phyloP scores from a whole-genome alignment of 2,329 filamentous ascomycete genomes.

The Penicillium sp. region DNA sequence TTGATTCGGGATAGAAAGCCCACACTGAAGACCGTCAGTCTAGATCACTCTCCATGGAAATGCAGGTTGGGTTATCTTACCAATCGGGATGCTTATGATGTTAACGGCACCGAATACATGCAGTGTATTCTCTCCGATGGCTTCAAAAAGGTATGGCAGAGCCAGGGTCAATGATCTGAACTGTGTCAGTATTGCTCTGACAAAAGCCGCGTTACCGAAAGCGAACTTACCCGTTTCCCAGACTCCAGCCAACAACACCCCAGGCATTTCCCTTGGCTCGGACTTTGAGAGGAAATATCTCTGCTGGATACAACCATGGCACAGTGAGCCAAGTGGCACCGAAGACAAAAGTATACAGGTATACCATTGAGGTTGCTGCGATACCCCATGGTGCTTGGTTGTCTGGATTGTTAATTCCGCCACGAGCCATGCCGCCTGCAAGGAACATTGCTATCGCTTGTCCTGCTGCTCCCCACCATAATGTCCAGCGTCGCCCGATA shows the following conservation, averaged over 20 bases:
- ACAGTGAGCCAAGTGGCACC: slow-evolving; percentile 62
- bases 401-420: slow-evolving; percentile 48
- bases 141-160: neutral
- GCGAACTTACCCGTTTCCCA: slow-evolving; percentile 59
- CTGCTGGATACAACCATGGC: slow-evolving; percentile 64
- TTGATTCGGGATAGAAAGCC: slow-evolving; percentile 19
- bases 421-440: slow-evolving; percentile 59
- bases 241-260: slow-evolving; percentile 71
- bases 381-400: slow-evolving; percentile 54
- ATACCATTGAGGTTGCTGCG: slow-evolving; percentile 67
- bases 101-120: slow-evolving; percentile 63
- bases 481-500: slow-evolving; percentile 66
- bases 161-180: neutral
- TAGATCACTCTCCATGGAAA: too few species aligned
- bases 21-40: neutral
- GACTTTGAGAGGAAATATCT: slow-evolving; percentile 69
- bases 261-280: slow-evolving; percentile 72
- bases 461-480: slow-evolving; percentile 65
- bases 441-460: slow-evolving; percentile 66
- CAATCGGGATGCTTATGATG: slow-evolving; percentile 45
- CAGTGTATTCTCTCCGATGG: neutral
- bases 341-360: slow-evolving; percentile 63
- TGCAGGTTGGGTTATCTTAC: neutral
- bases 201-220: neutral
- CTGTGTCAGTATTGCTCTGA: neutral